phyloP scores from a whole-genome alignment of 805 yeast genomes.

The Ogataea henricii region DNA sequence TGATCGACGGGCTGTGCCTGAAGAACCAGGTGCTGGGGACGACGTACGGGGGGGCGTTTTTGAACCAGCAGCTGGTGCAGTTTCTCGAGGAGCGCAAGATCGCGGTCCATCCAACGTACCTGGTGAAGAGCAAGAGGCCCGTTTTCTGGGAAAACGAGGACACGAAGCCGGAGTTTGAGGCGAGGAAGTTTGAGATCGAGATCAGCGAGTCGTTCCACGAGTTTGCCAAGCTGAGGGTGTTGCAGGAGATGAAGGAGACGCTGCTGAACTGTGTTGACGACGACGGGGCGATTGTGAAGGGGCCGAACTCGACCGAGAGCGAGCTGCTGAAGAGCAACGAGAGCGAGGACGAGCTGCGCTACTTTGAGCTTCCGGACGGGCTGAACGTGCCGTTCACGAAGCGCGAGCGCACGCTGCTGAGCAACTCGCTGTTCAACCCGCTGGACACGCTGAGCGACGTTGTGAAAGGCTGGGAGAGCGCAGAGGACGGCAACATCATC shows the following conservation, averaged over 20 bases:
- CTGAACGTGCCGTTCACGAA: slow-evolving; percentile 58
- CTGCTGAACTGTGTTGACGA: slow-evolving; percentile 49
- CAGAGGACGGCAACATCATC: slow-evolving; percentile 57
- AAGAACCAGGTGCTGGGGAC: slow-evolving; percentile 71
- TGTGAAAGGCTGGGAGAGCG: slow-evolving; percentile 35
- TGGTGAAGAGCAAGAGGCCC: slow-evolving; percentile 48
- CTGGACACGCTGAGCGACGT: slow-evolving; percentile 34
- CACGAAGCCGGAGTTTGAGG: slow-evolving; percentile 29
- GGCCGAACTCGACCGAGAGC: slow-evolving; percentile 17
- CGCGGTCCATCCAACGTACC: slow-evolving; percentile 48
- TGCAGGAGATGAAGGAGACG: slow-evolving; percentile 77
- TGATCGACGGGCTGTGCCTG: slow-evolving; percentile 77
- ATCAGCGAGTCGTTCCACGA: slow-evolving; percentile 53
- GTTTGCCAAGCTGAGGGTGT: slow-evolving; percentile 55
- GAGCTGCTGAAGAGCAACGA: slow-evolving; percentile 32
- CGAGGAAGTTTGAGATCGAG: slow-evolving; percentile 36
- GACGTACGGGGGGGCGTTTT: slow-evolving; percentile 68
- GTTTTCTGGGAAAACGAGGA: slow-evolving; percentile 31
- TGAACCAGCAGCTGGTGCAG: slow-evolving; percentile 55
- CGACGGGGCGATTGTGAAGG: slow-evolving; percentile 20
- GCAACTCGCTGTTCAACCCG: slow-evolving; percentile 76
- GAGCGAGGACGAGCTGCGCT: slow-evolving; percentile 39
- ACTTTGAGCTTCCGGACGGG: slow-evolving; percentile 79
- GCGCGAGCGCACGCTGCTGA: slow-evolving; percentile 60
- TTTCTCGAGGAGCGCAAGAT: slow-evolving; percentile 38